A percentile compares a stretch with the other conserved stretches of the same genome.
phyloP scores from a whole-genome alignment of 2,329 filamentous ascomycete genomes.

The Sclerotiophoma versabilis region DNA sequence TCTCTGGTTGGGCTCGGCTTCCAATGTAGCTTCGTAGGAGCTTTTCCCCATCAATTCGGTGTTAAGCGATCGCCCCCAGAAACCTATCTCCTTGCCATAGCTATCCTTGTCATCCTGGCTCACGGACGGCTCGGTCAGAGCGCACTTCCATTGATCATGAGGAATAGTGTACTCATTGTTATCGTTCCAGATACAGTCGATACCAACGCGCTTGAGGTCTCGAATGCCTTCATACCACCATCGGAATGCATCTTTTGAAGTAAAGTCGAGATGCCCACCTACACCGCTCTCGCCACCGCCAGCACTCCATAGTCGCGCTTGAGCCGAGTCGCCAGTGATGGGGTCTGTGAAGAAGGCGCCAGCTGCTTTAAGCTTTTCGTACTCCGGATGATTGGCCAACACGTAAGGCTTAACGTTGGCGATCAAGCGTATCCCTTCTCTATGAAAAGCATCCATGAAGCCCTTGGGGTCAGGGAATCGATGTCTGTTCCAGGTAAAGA shows the following conservation, averaged over 20 bases:
- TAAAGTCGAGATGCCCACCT: constrained; percentile 77
- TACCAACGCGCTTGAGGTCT: constrained; percentile 66
- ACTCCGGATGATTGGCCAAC: constrained; percentile 70
- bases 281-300: constrained; percentile 74
- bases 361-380: constrained; percentile 64
- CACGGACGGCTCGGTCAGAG: constrained; percentile 56
- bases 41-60: constrained; percentile 75
- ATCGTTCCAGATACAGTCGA: constrained; percentile 81
- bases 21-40: constrained; percentile 71
- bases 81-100: constrained; percentile 61
- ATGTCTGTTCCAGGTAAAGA: constrained; percentile 74
- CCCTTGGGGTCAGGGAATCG: constrained; percentile 72
- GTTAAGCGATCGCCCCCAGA: constrained; percentile 74
- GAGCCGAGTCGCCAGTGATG: constrained; percentile 55
- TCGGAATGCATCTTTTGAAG: constrained; percentile 68
- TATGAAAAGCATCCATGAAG: constrained; percentile 69
- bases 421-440: constrained; percentile 70
- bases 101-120: constrained; percentile 41
- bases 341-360: constrained; percentile 71
- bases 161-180: constrained; percentile 78
- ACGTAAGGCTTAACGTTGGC: constrained; percentile 79
- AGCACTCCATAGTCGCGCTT: constrained; percentile 73
- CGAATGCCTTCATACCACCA: constrained; percentile 77
- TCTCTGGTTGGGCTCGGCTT: constrained; percentile 64
- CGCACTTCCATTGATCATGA: constrained; percentile 70